Conservation (phyloP, 352 stramenopile species). For the Hyaloperonospora arabidopsidis region DNA sequence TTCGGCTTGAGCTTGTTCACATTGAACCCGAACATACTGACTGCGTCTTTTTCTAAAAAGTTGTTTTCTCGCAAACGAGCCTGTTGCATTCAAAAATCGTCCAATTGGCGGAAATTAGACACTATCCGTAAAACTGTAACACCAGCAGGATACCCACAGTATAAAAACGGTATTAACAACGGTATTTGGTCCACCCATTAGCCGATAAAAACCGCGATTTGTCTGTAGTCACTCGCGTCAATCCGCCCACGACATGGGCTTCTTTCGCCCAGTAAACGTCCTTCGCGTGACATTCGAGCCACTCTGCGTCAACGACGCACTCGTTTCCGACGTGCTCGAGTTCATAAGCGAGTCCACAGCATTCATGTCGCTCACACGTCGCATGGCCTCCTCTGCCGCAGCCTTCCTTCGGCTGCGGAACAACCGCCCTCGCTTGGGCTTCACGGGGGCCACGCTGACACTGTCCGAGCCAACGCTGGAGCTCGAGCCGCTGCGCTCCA, state of each 20-base stretch:
- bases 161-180: too few relatives aligned
- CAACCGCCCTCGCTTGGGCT: constrained; percentile 33
- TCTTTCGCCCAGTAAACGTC: constrained; percentile 73
- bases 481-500: constrained; percentile 32
- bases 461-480: constrained; percentile 42
- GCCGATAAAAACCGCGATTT: not conserved
- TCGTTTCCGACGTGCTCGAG: constrained; percentile 30
- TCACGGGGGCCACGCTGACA: constrained; percentile 23
- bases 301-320: constrained; percentile 4
- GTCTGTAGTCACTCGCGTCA: constrained; percentile 21
- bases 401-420: constrained; percentile 38
- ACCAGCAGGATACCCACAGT: too few relatives aligned
- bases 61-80: too few relatives aligned
- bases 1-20: constrained; percentile 89
- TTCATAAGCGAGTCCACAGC: constrained; percentile 24
- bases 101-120: too few relatives aligned
- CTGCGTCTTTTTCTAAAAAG: too few relatives aligned
- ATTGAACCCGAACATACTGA: constrained; percentile 83
- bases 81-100: too few relatives aligned
- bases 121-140: too few relatives aligned
- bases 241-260: constrained; percentile 64
- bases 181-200: too few relatives aligned
- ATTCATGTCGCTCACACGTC: constrained; percentile 30
- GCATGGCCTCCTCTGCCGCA: constrained; percentile 27
- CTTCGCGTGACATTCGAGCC: constrained; percentile 32